Evolutionary conservation across 1,284 basidiomycete genomes (phyloP), one percentile per base, ranked within the genome.

Genomic region (Tilletia indica): DNA sequence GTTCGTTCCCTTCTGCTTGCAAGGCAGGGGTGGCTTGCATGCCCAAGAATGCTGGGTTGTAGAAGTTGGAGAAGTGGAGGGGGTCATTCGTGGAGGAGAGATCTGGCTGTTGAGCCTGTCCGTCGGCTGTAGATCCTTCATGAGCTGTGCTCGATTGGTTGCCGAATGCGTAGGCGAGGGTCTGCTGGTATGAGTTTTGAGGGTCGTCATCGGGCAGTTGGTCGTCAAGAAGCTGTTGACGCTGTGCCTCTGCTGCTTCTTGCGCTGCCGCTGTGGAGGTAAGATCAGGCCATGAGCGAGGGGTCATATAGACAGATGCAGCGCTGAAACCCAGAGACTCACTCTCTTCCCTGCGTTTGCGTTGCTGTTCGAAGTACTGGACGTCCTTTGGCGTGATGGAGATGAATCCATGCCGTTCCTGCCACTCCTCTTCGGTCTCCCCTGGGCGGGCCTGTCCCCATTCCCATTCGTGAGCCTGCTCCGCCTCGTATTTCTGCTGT

Each of bases 391-490:
- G 72, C 34, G 72, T 73, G 4, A 73, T 49, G n/a, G 25, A 56
- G 19, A 4, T 31, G 64, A 73, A 73, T 2, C 68, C 68, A 48
- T 67, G 51, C 4, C 72, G 68, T 12, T 14, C 39, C 51, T 73
- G 72, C 72, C 72, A 73, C 14, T 67, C 58, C 47, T 67, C 69
- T 14, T 71, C 72, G 16, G 69, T 51, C 31, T 73, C 72, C 64
- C 70, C 72, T 11, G 31, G 25, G 5, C 16, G 58, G 2, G n/a
- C 47, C 38, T 70, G 49, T 31, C 70, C 63, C 36, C 42, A 70
- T 31, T 45, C 68, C 25, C 25, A 31, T 31, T 31, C 25, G 25
- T 31, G 25, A 31, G 25, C 25, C 25, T 31, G 25, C 25, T 31
- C 25, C 25, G 25, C 25, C 25, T 31, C 25, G 25, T 31, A 31